These are phyloP conservation scores for Termitomyces sp. DNA, from an alignment of 768 basidiomycete species.

Conservation along the genomic window DNA sequence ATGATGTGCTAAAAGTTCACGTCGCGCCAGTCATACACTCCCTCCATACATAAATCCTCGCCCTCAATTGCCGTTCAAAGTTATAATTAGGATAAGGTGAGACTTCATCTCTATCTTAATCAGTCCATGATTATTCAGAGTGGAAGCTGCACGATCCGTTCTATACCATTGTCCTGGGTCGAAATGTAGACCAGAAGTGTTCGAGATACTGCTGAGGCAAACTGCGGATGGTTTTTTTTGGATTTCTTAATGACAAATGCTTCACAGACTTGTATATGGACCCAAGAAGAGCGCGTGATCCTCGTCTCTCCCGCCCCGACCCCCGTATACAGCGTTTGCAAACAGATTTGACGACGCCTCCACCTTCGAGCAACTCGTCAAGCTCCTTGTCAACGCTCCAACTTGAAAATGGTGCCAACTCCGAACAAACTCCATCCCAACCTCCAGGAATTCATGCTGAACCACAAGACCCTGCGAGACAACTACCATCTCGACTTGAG, in stretches of 20 bases:
- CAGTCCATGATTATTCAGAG: conserved; percentile 79
- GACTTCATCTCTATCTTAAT: not conserved
- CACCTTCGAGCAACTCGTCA: conserved; percentile 16
- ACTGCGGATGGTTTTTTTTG: conserved; percentile 3
- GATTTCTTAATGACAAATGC: not conserved
- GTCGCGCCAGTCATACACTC: too few species aligned
- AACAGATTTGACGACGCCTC: conserved; percentile 30
- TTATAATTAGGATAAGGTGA: not conserved
- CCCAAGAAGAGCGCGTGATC: conserved; percentile 75
- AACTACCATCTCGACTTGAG: conserved; percentile 7
- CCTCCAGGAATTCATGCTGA: conserved; percentile 1
- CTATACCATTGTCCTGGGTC: conserved; percentile 42
- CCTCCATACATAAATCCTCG: not conserved
- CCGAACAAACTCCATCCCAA: conserved; percentile 9
- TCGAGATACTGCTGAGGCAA: conserved; percentile 91
- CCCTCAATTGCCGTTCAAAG: not conserved
- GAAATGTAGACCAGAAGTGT: conserved; percentile 70
- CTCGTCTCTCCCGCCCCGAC: conserved; percentile 68
- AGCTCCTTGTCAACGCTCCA: conserved; percentile 11
- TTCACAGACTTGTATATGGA: conserved; percentile 46
- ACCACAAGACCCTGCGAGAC: not conserved
- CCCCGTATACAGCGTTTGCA: conserved; percentile 53
- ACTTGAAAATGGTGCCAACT: conserved; percentile 19
- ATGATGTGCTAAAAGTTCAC: too few species aligned
- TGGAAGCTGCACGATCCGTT: conserved; percentile 80